These are phyloP conservation scores for Sordariomycetes sp. DNA, from an alignment of 2,329 filamentous ascomycete species.

Conservation along the genomic window DNA sequence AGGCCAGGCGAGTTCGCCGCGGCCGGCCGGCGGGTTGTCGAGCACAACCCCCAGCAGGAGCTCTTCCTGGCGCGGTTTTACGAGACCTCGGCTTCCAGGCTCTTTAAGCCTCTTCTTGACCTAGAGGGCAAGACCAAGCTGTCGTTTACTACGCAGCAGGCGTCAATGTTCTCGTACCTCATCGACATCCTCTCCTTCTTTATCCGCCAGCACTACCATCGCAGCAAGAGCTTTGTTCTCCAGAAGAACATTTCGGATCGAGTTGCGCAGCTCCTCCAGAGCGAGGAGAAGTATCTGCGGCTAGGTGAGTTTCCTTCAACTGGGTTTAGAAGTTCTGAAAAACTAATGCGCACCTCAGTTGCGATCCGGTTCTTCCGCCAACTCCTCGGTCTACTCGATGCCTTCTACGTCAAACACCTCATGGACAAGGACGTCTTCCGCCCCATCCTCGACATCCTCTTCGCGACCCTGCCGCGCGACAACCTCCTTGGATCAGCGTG, in stretches of 20 bases:
- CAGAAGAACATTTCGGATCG: conserved; percentile 67
- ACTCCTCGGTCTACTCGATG: conserved; percentile 74
- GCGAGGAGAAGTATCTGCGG: conserved; percentile 84
- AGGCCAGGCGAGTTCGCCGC: conserved; percentile 55
- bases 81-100: conserved; percentile 69
- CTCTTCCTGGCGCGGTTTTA: conserved; percentile 84
- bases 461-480: conserved; percentile 79
- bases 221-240: conserved; percentile 81
- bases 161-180: conserved; percentile 82
- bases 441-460: conserved; percentile 74
- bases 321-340: conserved; percentile 5
- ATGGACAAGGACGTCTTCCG: conserved; percentile 72
- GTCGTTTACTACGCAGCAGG: conserved; percentile 69
- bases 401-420: conserved; percentile 81
- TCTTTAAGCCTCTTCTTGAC: conserved; percentile 80
- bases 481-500: conserved; percentile 91
- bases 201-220: conserved; percentile 75
- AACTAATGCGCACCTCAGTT: conserved; percentile 33
- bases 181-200: conserved; percentile 93
- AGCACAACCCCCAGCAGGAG: conserved; percentile 64
- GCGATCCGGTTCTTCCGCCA: conserved; percentile 91
- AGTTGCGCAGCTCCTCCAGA: conserved; percentile 71
- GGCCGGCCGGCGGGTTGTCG: conserved; percentile 38
- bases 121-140: conserved; percentile 61
- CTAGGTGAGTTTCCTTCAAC: conserved; percentile 50